Evolutionary conservation across 768 basidiomycete species (phyloP), one percentile per base, ranked within the genome.

Genomic region (Chalciporus sphaerocephalus): DNA sequence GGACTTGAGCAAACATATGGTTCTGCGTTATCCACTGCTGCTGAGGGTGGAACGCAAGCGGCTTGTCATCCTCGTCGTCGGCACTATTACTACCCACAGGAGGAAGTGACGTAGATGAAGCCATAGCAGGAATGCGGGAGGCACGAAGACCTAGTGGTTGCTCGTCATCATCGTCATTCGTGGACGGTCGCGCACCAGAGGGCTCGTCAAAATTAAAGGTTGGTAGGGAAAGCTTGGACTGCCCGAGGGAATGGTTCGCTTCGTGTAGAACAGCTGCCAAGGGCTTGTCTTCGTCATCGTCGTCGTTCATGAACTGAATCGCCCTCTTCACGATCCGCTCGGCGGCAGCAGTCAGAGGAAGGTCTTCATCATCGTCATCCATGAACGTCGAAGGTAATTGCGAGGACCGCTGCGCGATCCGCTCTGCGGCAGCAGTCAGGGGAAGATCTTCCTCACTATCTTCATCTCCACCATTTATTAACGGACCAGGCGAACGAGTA

Each of bases 381-480:
- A 46, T 32, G 18, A 32, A 37, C 28, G 54, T 25, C 18, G 57
- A 58, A 48, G 57, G 50, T 27, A 55, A 46, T 27, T 66, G 55
- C 9, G 65, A 68, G 20, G 64, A 69, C 38, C 80, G 76, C 47
- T 74, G 74, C 17, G 67, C 66, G n/a, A 73, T 79, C 27, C 78
- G 76, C 44, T 72, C 69, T n/a, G 81, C 68, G 7, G 84, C 78
- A 2, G 77, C 78, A 20, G 81, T 79, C 8, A 92, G 71, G 3
- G 91, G 91, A 34, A 90, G 53, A 66, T 92, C 89, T 52, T 92
- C 89, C 42, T 89, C 89, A 50, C 85, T 87, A 50, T 81, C 79
- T 16, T 75, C 74, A 40, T 73, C 75, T 15, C 55, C 57, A 17
- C 8, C 37, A 18, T 40, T 40, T 25, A 36, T 44, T 21, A 48